A percentile compares a stretch with the other conserved stretches of the same genome.
These are phyloP conservation scores for Saccharomycopsis crataegensis DNA, from an alignment of 1,139 yeast genomes.

Conservation along the genomic window DNA sequence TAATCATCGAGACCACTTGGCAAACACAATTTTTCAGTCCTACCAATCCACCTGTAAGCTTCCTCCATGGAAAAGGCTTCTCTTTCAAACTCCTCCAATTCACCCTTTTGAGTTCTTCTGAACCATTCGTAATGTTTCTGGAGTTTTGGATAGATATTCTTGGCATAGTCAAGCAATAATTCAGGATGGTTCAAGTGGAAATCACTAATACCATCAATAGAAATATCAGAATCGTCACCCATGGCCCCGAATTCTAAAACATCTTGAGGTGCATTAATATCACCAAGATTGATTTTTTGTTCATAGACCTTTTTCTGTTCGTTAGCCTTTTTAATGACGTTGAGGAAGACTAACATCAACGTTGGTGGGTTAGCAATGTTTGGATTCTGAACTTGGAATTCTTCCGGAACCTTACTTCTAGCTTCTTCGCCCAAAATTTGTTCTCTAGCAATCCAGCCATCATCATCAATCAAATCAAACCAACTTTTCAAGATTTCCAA, in stretches of 20 bases:
- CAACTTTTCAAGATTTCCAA: slow-evolving; percentile 80
- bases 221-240: slow-evolving; percentile 24
- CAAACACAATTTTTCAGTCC: slow-evolving; percentile 76
- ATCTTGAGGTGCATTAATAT: slow-evolving; percentile 23
- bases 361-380: slow-evolving; percentile 96
- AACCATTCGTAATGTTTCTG: slow-evolving; percentile 81
- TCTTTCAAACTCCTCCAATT: slow-evolving; percentile 64
- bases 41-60: slow-evolving; percentile 91
- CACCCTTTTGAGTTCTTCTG: slow-evolving; percentile 73
- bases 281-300: slow-evolving; percentile 21
- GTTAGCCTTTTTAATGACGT: slow-evolving; percentile 47
- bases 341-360: slow-evolving; percentile 68
- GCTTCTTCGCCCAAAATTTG: slow-evolving; percentile 91
- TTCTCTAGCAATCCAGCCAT: slow-evolving; percentile 97
- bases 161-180: slow-evolving; percentile 54
- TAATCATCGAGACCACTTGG: slow-evolving; percentile 96
- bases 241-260: slow-evolving; percentile 19
- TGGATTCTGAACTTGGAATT: slow-evolving; percentile 82
- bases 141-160: slow-evolving; percentile 66
- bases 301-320: slow-evolving; percentile 12
- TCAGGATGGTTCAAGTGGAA: slow-evolving; percentile 53
- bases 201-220: slow-evolving; percentile 32
- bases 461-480: slow-evolving; percentile 77
- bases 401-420: slow-evolving; percentile 79
- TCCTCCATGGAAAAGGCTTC: slow-evolving; percentile 37